Evolutionary conservation across 345 rosid genomes (phyloP).

Genomic region (Noccaea caerulescens): DNA sequence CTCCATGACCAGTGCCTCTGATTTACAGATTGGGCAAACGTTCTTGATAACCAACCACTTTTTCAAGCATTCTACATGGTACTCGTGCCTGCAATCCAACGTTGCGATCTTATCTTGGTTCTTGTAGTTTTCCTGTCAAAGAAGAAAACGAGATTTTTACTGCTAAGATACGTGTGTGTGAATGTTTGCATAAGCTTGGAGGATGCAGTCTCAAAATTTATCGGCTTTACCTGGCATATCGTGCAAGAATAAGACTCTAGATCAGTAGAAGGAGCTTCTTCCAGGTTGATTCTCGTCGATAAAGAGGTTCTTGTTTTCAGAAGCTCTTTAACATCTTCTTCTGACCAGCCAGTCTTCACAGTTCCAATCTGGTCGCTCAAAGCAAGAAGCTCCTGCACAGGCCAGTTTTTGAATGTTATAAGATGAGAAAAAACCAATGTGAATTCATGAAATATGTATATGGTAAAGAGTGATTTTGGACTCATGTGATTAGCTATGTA

Average conservation of each 20-base stretch:
- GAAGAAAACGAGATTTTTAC: not conserved
- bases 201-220: conserved; percentile 23
- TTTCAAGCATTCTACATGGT: conserved; percentile 81
- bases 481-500: not conserved
- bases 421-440: conserved; percentile 10
- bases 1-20: conserved; percentile 61
- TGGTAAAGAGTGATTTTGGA: conserved; percentile 9
- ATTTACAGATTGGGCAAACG: conserved; percentile 87
- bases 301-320: conserved; percentile 58
- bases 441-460: not conserved
- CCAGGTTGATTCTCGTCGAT: conserved; percentile 55
- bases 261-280: conserved; percentile 60
- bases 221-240: conserved; percentile 77
- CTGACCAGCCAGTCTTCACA: conserved; percentile 81
- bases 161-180: not conserved
- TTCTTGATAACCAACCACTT: conserved; percentile 88
- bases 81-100: conserved; percentile 77
- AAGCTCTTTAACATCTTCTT: conserved; percentile 52
- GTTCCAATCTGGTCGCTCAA: conserved; percentile 80
- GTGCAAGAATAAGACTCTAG: conserved; percentile 70
- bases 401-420: conserved; percentile 22
- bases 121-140: conserved; percentile 65
- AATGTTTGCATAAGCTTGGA: conserved; percentile 17
- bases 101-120: conserved; percentile 60
- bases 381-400: conserved; percentile 78